Conservation (phyloP, 495 filamentous ascomycete species). For the Aspergillus avenaceus region DNA sequence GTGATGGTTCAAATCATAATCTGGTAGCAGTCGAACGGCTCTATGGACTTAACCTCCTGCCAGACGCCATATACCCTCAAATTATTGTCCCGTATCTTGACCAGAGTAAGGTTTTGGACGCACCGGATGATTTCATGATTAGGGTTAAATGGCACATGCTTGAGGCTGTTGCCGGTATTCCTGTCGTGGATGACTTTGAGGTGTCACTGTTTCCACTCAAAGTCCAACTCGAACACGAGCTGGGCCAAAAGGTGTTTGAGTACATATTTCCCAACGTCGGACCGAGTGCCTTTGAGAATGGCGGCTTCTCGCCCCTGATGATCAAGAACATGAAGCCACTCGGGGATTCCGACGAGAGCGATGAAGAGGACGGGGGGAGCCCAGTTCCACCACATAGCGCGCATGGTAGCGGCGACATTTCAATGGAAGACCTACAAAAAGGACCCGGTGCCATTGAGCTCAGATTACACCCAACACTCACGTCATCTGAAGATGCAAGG, state of each 20-base stretch:
- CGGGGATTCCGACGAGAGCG: slow-evolving; percentile 49
- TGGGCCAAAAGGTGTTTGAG: slow-evolving; percentile 92
- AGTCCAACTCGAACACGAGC: slow-evolving; percentile 88
- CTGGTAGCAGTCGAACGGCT: slow-evolving; percentile 78
- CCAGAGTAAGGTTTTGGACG: slow-evolving; percentile 48
- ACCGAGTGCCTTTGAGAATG: slow-evolving; percentile 54
- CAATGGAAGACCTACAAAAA: slow-evolving; percentile 38
- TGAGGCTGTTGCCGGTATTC: slow-evolving; percentile 95
- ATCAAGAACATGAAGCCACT: slow-evolving; percentile 68
- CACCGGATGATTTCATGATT: slow-evolving; percentile 68
- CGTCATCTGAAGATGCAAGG: slow-evolving; percentile 50
- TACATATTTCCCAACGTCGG: slow-evolving; percentile 90
- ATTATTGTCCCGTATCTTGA: slow-evolving; percentile 90
- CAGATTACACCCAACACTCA: slow-evolving; percentile 72
- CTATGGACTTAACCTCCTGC: slow-evolving; percentile 81
- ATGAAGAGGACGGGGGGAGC: slow-evolving; percentile 30
- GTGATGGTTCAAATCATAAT: slow-evolving; percentile 94
- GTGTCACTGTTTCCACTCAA: slow-evolving; percentile 90
- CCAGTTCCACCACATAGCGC: slow-evolving; percentile 23
- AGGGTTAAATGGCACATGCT: slow-evolving; percentile 96
- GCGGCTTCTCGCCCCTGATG: slow-evolving; percentile 75
- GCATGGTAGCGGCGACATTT: slow-evolving; percentile 24
- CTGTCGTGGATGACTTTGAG: slow-evolving; percentile 96
- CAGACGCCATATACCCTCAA: slow-evolving; percentile 87
- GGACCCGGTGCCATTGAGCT: slow-evolving; percentile 69